Conservation (phyloP, 163 green algal species). For the Picocystis sp. region DNA sequence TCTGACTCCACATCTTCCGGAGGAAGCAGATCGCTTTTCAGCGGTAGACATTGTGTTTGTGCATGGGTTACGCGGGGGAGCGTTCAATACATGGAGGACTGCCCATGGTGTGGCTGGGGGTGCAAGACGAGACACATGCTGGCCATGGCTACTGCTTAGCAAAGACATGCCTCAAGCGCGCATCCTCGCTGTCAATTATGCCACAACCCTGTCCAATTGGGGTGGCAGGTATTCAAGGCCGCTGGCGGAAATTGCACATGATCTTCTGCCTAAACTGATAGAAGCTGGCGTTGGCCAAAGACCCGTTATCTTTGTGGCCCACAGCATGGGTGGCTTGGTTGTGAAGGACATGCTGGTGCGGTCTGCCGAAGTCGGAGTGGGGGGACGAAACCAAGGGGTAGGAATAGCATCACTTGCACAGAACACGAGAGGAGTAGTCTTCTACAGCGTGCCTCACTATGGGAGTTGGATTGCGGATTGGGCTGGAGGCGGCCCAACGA, state of each 20-base stretch:
- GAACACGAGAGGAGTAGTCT: slow-evolving; percentile 42
- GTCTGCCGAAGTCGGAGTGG: slow-evolving; percentile 17
- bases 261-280: slow-evolving; percentile 48
- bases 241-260: slow-evolving; percentile 40
- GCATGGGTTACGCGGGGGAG: slow-evolving; percentile 77
- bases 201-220: slow-evolving; percentile 38
- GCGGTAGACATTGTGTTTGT: slow-evolving; percentile 81
- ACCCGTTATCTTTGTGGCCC: slow-evolving; percentile 71
- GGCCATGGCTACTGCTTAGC: slow-evolving; percentile 47
- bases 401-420: slow-evolving; percentile 9
- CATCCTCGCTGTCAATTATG: slow-evolving; percentile 73
- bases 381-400: too few relatives aligned
- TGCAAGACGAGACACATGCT: slow-evolving; percentile 25
- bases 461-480: slow-evolving; percentile 57
- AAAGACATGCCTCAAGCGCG: slow-evolving; percentile 38
- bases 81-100: slow-evolving; percentile 77
- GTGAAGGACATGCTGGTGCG: slow-evolving; percentile 23
- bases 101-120: slow-evolving; percentile 7
- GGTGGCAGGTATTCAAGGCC: slow-evolving; percentile 45
- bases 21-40: too few relatives aligned
- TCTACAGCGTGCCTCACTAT: slow-evolving; percentile 70
- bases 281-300: slow-evolving; percentile 68
- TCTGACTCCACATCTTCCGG: too few relatives aligned
- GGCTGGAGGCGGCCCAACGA: slow-evolving; percentile 66
- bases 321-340: slow-evolving; percentile 35